A percentile compares a stretch with the other conserved stretches of the same genome.
These are phyloP conservation scores for Boletus calvinii DNA, from an alignment of 1,284 basidiomycete species.

Conservation along the genomic window DNA sequence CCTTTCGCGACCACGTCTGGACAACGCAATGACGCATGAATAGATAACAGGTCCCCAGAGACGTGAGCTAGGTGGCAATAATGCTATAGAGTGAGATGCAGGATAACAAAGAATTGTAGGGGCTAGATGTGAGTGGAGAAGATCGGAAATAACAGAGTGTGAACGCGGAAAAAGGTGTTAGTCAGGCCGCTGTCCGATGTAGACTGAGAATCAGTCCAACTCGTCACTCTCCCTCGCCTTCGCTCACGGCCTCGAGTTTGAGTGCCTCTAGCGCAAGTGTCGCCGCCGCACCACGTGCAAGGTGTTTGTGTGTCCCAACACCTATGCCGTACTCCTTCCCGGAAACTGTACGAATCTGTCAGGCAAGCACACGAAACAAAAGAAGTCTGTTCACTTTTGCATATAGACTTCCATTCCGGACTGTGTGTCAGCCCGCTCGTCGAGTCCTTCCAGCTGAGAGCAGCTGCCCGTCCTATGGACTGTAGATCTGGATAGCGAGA, in stretches of 20 bases:
- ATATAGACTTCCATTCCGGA: constrained; percentile 54
- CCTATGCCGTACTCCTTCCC: constrained; percentile 31
- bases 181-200: not conserved
- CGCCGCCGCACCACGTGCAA: constrained; percentile 56
- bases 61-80: not conserved
- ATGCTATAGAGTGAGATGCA: constrained; percentile 14
- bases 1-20: constrained; percentile 10
- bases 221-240: constrained; percentile 20
- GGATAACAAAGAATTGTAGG: not conserved
- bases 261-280: constrained; percentile 41
- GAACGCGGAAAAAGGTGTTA: not conserved
- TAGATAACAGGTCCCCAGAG: constrained; percentile 16
- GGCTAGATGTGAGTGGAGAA: not conserved
- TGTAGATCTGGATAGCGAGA: constrained; percentile 50
- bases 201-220: constrained; percentile 2
- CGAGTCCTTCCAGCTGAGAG: constrained; percentile 56
- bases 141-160: constrained; percentile 6
- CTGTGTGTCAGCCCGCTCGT: constrained; percentile 46
- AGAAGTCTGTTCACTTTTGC: constrained; percentile 48
- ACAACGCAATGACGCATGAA: constrained; percentile 8
- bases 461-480: constrained; percentile 36
- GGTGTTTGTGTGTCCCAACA: constrained; percentile 47
- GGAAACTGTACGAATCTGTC: constrained; percentile 24
- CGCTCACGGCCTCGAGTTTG: constrained; percentile 18
- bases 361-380: constrained; percentile 14